Evolutionary conservation across 2,329 filamentous ascomycete genomes (phyloP).

Genomic region (Colletotrichum chrysophilum): DNA sequence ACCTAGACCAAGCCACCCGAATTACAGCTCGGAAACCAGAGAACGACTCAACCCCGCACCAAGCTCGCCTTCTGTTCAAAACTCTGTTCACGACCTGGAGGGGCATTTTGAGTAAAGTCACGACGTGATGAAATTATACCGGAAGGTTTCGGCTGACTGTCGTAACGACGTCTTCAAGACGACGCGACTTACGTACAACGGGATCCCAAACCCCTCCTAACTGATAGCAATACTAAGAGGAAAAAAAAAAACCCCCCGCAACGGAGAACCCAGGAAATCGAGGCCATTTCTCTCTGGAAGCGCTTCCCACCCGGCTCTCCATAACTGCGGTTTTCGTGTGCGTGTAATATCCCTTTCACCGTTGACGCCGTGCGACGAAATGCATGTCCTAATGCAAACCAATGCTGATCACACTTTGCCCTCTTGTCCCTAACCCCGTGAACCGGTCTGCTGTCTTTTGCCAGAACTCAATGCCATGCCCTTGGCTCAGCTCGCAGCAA

Average conservation of each 20-base stretch:
- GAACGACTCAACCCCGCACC: neutral
- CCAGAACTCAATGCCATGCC: neutral
- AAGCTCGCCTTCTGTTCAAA: neutral
- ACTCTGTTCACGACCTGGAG: neutral
- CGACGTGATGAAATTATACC: conserved; percentile 15
- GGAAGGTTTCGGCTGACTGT: neutral
- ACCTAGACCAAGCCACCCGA: neutral
- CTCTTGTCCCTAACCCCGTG: neutral
- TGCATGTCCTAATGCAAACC: neutral
- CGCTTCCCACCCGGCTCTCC: neutral
- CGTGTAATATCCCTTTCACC: neutral
- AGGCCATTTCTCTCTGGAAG: neutral
- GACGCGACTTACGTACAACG: neutral
- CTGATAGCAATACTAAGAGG: neutral
- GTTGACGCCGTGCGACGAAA: neutral
- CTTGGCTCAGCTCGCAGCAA: neutral
- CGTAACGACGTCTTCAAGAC: neutral
- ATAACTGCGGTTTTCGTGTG: neutral
- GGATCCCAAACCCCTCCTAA: neutral
- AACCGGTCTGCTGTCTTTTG: neutral
- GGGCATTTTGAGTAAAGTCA: neutral
- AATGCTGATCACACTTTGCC: neutral
- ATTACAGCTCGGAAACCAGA: neutral
- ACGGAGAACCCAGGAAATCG: neutral
- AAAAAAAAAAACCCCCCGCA: neutral